Percentiles rank a stretch among this genome's conserved stretches.
These are phyloP conservation scores for Clavispora asparagi DNA, from an alignment of 805 yeast genomes.

Conservation along the genomic window DNA sequence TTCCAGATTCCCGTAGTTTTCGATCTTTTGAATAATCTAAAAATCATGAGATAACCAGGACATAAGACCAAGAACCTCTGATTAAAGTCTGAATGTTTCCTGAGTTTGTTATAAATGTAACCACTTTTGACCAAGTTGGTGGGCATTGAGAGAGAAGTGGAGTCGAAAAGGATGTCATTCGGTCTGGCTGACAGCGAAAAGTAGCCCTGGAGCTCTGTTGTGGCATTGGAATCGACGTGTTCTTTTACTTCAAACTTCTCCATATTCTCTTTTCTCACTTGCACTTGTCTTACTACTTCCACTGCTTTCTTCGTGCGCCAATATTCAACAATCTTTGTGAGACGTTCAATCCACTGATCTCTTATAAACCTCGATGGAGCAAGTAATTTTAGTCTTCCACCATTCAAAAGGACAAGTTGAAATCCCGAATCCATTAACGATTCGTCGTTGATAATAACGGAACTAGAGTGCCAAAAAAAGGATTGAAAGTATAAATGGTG, in stretches of 20 bases:
- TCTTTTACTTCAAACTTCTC: conserved; percentile 47
- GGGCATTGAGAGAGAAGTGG: conserved; percentile 54
- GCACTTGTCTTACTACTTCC: conserved; percentile 33
- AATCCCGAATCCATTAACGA: conserved; percentile 45
- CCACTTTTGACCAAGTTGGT: conserved; percentile 64
- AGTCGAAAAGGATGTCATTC: conserved; percentile 48
- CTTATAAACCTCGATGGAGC: conserved; percentile 48
- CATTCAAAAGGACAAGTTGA: conserved; percentile 45
- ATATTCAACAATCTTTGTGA: conserved; percentile 42
- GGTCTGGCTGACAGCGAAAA: conserved; percentile 30
- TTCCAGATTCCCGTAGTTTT: conserved; percentile 41
- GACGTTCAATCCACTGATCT: conserved; percentile 61
- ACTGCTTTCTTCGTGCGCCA: conserved; percentile 49
- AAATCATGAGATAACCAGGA: conserved; percentile 65
- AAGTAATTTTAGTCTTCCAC: conserved; percentile 44
- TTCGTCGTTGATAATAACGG: conserved; percentile 19
- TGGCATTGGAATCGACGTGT: conserved; percentile 49
- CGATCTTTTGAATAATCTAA: conserved; percentile 45
- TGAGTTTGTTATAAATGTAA: conserved; percentile 59
- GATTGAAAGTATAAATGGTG: conserved; percentile 25
- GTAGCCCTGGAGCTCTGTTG: conserved; percentile 18
- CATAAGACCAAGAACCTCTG: conserved; percentile 59
- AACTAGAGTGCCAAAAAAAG: conserved; percentile 26
- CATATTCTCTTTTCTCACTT: conserved; percentile 42
- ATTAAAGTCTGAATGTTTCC: conserved; percentile 62